A percentile compares a stretch with the other conserved stretches of the same genome.
phyloP scores from a whole-genome alignment of 805 yeast genomes.

The Lachancea sp. region DNA sequence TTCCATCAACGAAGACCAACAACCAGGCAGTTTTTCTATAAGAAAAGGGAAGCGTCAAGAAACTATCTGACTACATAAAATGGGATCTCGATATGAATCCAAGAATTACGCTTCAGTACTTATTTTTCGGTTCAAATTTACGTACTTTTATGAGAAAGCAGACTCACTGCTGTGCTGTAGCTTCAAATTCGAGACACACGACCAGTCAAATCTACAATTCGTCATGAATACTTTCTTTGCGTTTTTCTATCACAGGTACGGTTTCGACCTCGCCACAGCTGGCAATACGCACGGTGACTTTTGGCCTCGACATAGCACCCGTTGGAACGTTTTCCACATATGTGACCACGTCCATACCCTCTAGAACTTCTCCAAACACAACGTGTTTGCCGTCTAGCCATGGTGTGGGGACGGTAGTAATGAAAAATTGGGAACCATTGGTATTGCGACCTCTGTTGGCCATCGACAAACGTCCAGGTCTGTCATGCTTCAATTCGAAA shows the following conservation, averaged over 20 bases:
- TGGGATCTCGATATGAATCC: neutral
- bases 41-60: no score
- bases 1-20: neutral
- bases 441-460: slow-evolving; percentile 75
- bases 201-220: slow-evolving; percentile 2
- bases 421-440: slow-evolving; percentile 92
- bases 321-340: slow-evolving; percentile 72
- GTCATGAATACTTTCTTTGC: slow-evolving; percentile 6
- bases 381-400: slow-evolving; percentile 96
- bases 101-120: neutral
- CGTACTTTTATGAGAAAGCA: no score
- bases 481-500: slow-evolving; percentile 59
- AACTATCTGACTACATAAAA: no score
- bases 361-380: slow-evolving; percentile 90
- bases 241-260: slow-evolving; percentile 12
- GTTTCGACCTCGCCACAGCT: slow-evolving; percentile 61
- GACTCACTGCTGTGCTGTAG: no score
- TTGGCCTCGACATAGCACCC: slow-evolving; percentile 64
- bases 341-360: slow-evolving; percentile 77
- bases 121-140: no score
- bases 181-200: no score
- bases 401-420: slow-evolving; percentile 72
- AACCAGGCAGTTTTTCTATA: neutral
- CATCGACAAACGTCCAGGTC: slow-evolving; percentile 67
- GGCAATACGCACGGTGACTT: slow-evolving; percentile 53